These are phyloP conservation scores for Wickerhamomyces subpelliculosus DNA, from an alignment of 805 yeast species.

Conservation along the genomic window DNA sequence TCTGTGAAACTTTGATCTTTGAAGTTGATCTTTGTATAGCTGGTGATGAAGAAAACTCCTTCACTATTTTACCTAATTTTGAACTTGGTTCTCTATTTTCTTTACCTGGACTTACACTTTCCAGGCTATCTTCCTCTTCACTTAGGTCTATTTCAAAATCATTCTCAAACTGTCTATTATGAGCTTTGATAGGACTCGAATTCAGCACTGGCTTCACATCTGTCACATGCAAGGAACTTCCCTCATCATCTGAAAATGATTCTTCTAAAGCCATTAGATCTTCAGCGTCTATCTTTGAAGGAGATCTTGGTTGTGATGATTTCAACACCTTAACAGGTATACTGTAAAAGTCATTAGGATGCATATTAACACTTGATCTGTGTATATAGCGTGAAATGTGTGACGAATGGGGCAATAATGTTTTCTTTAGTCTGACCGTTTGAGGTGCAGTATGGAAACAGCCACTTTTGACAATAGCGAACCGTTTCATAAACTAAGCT, in stretches of 20 bases:
- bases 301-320: not conserved
- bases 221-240: not conserved
- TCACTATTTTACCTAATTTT: not conserved
- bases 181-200: slow-evolving; percentile 6
- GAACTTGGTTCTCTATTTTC: not conserved
- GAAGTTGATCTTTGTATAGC: not conserved
- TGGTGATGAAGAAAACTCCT: not conserved
- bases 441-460: not conserved
- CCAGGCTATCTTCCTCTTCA: slow-evolving; percentile 3
- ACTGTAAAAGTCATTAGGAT: too few species aligned
- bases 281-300: slow-evolving; percentile 9
- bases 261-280: slow-evolving; percentile 17
- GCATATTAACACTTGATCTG: too few species aligned
- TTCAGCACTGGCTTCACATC: not conserved
- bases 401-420: not conserved
- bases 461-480: not conserved
- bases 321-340: too few species aligned
- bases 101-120: not conserved
- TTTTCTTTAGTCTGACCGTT: not conserved
- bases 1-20: not conserved
- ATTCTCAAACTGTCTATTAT: slow-evolving; percentile 10
- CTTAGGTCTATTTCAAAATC: slow-evolving; percentile 12
- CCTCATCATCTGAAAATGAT: slow-evolving; percentile 8
- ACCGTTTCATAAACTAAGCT: not conserved
- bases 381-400: too few species aligned